These are phyloP conservation scores for Termitomyces sp. DNA, from an alignment of 768 basidiomycete species.

Conservation along the genomic window DNA sequence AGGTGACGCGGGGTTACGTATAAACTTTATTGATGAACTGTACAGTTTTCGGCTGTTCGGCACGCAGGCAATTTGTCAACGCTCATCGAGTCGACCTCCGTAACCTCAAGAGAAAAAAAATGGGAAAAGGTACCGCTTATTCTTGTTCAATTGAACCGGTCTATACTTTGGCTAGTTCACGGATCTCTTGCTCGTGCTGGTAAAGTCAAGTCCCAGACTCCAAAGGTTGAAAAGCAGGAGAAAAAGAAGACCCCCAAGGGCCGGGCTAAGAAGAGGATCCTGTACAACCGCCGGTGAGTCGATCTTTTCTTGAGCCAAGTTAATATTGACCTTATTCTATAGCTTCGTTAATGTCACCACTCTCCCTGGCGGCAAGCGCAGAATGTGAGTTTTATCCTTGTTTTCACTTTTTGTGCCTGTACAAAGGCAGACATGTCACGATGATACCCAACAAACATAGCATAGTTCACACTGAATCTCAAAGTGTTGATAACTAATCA, in stretches of 20 bases:
- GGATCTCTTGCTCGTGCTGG: conserved; percentile 99
- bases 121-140: conserved; percentile 61
- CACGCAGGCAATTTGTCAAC: neutral
- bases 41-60: neutral
- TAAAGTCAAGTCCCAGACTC: conserved; percentile 98
- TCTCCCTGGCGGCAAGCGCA: conserved; percentile 87
- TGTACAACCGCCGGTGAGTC: conserved; percentile 11
- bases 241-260: conserved; percentile 99
- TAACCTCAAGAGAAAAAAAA: conserved; percentile 50
- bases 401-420: neutral
- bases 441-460: conserved; percentile 60
- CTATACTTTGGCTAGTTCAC: conserved; percentile 62
- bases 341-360: conserved; percentile 94
- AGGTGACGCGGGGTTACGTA: too few species aligned
- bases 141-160: neutral
- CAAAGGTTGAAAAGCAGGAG: conserved; percentile 98
- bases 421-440: conserved; percentile 15
- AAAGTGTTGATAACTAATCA: conserved; percentile 79
- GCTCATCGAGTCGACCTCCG: conserved; percentile 28
- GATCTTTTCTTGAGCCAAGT: conserved; percentile 66
- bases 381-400: conserved; percentile 86
- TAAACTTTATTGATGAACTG: neutral
- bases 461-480: conserved; percentile 98
- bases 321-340: conserved; percentile 58
- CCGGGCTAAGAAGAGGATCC: conserved; percentile 83